phyloP scores from a whole-genome alignment of 805 yeast genomes.

The Suhomyces sp. region DNA sequence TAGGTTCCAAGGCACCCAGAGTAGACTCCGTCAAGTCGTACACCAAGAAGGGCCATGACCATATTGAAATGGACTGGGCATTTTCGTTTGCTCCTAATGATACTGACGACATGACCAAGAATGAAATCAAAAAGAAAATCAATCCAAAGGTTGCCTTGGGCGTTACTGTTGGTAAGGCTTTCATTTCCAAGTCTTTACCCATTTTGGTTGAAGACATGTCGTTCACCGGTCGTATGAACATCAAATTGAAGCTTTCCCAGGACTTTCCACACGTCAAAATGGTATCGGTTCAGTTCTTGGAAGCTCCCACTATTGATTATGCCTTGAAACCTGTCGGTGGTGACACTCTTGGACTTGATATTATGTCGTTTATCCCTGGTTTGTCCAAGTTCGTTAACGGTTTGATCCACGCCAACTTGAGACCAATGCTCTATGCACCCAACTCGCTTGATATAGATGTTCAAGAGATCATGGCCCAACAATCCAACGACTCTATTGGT shows the following conservation, averaged over 20 bases:
- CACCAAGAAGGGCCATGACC: constrained; percentile 63
- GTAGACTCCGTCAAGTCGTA: constrained; percentile 70
- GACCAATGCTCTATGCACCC: constrained; percentile 81
- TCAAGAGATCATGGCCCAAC: constrained; percentile 64
- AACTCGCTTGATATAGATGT: constrained; percentile 74
- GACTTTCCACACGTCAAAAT: constrained; percentile 76
- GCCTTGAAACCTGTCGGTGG: constrained; percentile 86
- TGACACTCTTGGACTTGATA: constrained; percentile 80
- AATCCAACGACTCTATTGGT: constrained; percentile 67
- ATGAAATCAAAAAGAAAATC: constrained; percentile 64
- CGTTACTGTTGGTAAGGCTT: constrained; percentile 76
- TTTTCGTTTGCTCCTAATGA: constrained; percentile 80
- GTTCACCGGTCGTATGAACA: constrained; percentile 63
- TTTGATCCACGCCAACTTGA: constrained; percentile 64
- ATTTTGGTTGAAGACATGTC: constrained; percentile 79
- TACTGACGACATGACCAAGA: constrained; percentile 78
- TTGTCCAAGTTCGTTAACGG: constrained; percentile 68
- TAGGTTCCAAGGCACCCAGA: constrained; percentile 79
- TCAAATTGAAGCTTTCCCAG: constrained; percentile 58
- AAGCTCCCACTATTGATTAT: constrained; percentile 76
- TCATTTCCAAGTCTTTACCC: constrained; percentile 74
- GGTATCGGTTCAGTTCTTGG: constrained; percentile 69
- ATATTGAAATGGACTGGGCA: constrained; percentile 81
- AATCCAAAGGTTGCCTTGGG: constrained; percentile 82
- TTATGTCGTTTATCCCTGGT: constrained; percentile 83